Evolutionary conservation across 805 yeast species (phyloP), one percentile per base, ranked within the genome.

Genomic region (Suhomyces vadensis): DNA sequence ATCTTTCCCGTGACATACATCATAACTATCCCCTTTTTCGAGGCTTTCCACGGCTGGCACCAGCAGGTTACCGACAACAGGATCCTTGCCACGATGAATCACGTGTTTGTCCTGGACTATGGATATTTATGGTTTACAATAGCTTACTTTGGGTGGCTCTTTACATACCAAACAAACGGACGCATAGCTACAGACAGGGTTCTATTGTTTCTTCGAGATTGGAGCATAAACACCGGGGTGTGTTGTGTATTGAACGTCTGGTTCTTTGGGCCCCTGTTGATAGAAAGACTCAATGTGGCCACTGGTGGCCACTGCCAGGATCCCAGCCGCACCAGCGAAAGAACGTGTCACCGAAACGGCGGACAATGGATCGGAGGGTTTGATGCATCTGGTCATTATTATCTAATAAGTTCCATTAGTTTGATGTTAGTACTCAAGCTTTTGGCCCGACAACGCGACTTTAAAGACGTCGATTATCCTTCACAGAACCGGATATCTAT

Each of bases 351-450:
- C 35, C n/a, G 6, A 13, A 20, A 16, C 11, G 41, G 41, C 5
- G 46, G 33, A 10, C 51, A 55, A 17, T 74, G 78, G 47, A 52
- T 46, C 7, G 48, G 14, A 16, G 44, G 11, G 33, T 78, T 78
- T 52, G 83, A 79, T 52, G 60, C 73, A 4, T 75, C 81, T 31
- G 82, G 83, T 1, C 84, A 79, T 54, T 72, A 68, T 41, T 75
- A 76, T 49, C 68, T 77, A 41, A 43, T 78, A 1, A 55, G 67
- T 1, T 73, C 73, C 5, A 52, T 73, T 11, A 73, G 79, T 47
- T 50, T 76, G 46, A 57, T 76, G 7, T 44, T 75, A 5, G 11
- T 44, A 5, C 48, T 41, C 2, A 49, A 45, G 21, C 10, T 43
- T 8, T 17, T 27, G 27, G 31, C 35, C 17, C 37, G 39, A 16